Evolutionary conservation across 805 yeast genomes (phyloP).

Genomic region (Yarrowia sp.): DNA sequence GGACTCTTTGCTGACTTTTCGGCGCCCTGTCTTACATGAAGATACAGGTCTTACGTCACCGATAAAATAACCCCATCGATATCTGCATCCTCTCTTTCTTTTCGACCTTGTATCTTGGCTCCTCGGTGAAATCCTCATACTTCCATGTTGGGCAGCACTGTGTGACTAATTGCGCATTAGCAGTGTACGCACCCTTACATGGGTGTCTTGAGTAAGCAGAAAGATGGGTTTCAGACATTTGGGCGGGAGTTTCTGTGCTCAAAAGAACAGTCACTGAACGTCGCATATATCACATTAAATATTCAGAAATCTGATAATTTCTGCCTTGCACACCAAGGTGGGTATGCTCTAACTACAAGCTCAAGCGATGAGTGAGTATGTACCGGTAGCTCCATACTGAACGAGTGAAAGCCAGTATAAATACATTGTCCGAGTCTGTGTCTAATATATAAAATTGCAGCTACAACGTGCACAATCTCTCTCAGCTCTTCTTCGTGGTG

Average conservation of each 20-base stretch:
- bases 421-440: no score
- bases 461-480: neutral
- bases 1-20: neutral
- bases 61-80: neutral
- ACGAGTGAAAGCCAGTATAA: no score
- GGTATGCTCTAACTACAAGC: no score
- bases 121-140: neutral
- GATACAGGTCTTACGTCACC: neutral
- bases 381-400: no score
- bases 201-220: neutral
- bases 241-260: no score
- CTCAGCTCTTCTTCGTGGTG: constrained; percentile 6
- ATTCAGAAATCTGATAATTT: no score
- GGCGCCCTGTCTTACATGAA: neutral
- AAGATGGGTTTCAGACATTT: neutral
- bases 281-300: no score
- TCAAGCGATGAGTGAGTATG: no score
- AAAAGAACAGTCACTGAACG: neutral
- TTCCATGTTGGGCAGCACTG: constrained; percentile 4
- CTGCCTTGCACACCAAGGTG: no score
- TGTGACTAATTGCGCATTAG: constrained; percentile 23
- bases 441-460: neutral
- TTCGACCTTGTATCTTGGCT: neutral
- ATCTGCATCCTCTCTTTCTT: neutral
- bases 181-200: neutral